Conservation (phyloP, 257 asterid genomes). For the Nicotiana sylvestris region DNA sequence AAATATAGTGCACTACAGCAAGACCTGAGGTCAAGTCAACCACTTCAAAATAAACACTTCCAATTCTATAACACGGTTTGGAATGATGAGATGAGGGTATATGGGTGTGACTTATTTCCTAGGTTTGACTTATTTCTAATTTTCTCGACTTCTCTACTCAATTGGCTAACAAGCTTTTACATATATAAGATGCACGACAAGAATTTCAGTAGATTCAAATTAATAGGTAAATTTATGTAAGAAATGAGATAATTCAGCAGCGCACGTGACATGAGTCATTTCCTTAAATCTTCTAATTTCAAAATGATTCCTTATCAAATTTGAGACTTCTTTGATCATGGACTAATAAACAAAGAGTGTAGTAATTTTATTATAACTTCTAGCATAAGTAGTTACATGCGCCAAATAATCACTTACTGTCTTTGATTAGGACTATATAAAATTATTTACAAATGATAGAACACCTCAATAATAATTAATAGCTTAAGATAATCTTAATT, state of each 20-base stretch:
- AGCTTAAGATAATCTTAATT: no score
- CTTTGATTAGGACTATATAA: no score
- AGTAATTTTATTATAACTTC: no score
- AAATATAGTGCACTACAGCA: background rate
- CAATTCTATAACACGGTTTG: constrained; percentile 3
- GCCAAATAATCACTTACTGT: background rate
- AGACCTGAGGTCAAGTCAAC: constrained; percentile 8
- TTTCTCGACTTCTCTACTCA: background rate
- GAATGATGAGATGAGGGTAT: background rate
- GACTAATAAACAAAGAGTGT: background rate
- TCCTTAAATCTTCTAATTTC: background rate
- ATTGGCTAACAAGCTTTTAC: background rate
- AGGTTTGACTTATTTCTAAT: background rate
- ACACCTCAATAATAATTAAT: no score
- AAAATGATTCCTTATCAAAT: background rate
- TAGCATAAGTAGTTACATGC: background rate
- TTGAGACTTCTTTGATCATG: background rate
- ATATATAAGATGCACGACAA: background rate
- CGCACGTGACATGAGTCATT: background rate
- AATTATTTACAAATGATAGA: no score
- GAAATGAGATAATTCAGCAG: background rate
- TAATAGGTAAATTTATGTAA: background rate
- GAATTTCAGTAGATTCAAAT: background rate
- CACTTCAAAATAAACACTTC: background rate
- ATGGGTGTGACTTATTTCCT: background rate